Percentiles rank a stretch among this genome's conserved stretches.
Conservation (phyloP, 495 filamentous ascomycete species). For the Neurospora sp. region DNA sequence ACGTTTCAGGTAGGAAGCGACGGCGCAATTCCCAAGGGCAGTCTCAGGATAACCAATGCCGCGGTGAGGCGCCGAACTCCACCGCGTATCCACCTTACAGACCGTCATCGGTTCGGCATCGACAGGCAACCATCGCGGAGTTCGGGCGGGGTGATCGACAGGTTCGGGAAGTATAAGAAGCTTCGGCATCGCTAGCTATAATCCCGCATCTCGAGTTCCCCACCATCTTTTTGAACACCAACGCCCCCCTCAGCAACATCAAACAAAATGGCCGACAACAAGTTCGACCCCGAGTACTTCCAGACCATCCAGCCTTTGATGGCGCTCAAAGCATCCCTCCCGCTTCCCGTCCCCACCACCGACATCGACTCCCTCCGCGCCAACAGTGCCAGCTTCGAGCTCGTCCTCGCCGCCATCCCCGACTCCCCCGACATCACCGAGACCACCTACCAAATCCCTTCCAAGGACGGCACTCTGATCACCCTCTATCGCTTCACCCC, state of each 20-base stretch:
- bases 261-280: conserved; percentile 6
- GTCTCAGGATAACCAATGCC: not conserved
- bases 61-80: not conserved
- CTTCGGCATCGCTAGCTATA: not conserved
- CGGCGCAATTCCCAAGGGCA: not conserved
- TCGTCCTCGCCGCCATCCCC: not conserved
- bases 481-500: conserved; percentile 15
- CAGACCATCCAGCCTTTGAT: not conserved
- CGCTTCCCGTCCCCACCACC: conserved; percentile 1
- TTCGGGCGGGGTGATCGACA: not conserved
- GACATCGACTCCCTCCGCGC: not conserved
- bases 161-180: not conserved
- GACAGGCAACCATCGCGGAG: not conserved
- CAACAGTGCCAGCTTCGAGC: not conserved
- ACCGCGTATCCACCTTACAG: not conserved
- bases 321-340: not conserved
- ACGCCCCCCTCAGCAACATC: not conserved
- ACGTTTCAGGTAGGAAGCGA: not conserved
- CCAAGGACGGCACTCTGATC: conserved; percentile 14
- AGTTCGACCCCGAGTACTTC: conserved; percentile 11
- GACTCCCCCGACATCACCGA: conserved; percentile 9
- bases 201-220: not conserved
- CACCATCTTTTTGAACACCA: not conserved
- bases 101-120: not conserved
- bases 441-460: conserved; percentile 9